Percentiles rank a stretch among this genome's conserved stretches.
phyloP scores from a whole-genome alignment of 768 basidiomycete species.

The Cyclocybe aegerita region DNA sequence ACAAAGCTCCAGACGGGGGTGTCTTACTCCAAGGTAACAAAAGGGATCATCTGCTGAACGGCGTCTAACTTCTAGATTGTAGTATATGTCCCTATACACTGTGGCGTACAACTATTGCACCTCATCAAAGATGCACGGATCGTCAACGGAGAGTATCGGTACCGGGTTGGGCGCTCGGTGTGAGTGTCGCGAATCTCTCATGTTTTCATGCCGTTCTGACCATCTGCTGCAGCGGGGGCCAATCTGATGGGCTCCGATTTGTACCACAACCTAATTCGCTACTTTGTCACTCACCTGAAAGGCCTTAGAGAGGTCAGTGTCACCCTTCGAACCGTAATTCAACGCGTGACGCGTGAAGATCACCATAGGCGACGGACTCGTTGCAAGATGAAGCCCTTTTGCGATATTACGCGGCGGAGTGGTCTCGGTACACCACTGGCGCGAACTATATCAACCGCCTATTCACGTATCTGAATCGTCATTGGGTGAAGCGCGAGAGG shows the following conservation, averaged over 20 bases:
- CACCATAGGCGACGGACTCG: constrained; percentile 65
- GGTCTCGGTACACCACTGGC: constrained; percentile 96
- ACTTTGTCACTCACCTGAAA: constrained; percentile 84
- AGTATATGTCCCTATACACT: constrained; percentile 90
- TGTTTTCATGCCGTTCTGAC: constrained; percentile 29
- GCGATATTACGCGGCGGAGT: constrained; percentile 88
- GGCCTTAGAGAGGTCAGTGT: constrained; percentile 47
- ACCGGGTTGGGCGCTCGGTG: constrained; percentile 64
- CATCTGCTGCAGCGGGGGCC: constrained; percentile 64
- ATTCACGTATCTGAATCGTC: constrained; percentile 97
- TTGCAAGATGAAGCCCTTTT: constrained; percentile 87
- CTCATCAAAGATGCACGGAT: constrained; percentile 72
- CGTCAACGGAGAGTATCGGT: constrained; percentile 41
- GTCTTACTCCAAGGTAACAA: constrained; percentile 66
- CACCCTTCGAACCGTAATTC: background rate
- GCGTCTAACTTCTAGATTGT: constrained; percentile 10
- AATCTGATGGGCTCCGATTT: constrained; percentile 97
- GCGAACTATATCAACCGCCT: constrained; percentile 97
- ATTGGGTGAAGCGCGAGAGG: constrained; percentile 98
- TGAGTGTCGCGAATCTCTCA: constrained; percentile 35
- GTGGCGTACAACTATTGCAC: constrained; percentile 99
- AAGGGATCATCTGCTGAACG: background rate
- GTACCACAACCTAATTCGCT: constrained; percentile 91
- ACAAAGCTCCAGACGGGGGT: constrained; percentile 87
- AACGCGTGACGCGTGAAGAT: constrained; percentile 15